Evolutionary conservation across 1,284 basidiomycete species (phyloP).

Genomic region (Leccinum solheimii): DNA sequence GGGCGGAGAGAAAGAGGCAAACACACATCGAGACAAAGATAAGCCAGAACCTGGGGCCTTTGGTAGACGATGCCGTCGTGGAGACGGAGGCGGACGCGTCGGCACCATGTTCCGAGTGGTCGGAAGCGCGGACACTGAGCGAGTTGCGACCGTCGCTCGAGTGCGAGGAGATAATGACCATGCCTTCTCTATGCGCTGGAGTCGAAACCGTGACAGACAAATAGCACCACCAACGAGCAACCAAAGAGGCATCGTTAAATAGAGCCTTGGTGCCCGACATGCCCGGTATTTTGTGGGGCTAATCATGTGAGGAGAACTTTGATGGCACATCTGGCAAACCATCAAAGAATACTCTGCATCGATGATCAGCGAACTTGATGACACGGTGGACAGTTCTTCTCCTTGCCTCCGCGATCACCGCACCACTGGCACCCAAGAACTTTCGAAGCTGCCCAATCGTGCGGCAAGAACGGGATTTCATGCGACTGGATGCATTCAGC

Average conservation of each 20-base stretch:
- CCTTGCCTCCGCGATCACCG: constrained; percentile 7
- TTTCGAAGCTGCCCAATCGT: background rate
- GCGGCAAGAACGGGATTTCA: background rate
- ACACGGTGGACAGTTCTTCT: background rate
- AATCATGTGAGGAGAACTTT: background rate
- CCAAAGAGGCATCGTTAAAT: constrained; percentile 3
- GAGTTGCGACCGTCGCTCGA: constrained; percentile 6
- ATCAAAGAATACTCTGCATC: background rate
- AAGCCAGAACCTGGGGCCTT: background rate
- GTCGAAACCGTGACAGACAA: background rate
- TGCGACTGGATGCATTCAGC: background rate
- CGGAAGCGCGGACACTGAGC: background rate
- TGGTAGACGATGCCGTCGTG: background rate
- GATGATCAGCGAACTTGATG: constrained; percentile 6
- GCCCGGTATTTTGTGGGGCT: background rate
- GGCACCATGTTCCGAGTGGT: background rate
- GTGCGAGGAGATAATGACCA: constrained; percentile 6
- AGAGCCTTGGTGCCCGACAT: background rate
- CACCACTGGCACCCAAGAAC: background rate
- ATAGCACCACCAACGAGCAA: background rate
- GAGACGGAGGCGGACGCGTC: constrained; percentile 1
- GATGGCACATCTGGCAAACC: background rate
- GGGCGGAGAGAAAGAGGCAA: constrained; percentile 16
- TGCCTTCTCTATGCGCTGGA: background rate
- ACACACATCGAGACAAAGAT: constrained; percentile 4